Evolutionary conservation across 352 stramenopile genomes (phyloP), one percentile per base, ranked within the genome.

Genomic region (Globisporangium uncinulatum): DNA sequence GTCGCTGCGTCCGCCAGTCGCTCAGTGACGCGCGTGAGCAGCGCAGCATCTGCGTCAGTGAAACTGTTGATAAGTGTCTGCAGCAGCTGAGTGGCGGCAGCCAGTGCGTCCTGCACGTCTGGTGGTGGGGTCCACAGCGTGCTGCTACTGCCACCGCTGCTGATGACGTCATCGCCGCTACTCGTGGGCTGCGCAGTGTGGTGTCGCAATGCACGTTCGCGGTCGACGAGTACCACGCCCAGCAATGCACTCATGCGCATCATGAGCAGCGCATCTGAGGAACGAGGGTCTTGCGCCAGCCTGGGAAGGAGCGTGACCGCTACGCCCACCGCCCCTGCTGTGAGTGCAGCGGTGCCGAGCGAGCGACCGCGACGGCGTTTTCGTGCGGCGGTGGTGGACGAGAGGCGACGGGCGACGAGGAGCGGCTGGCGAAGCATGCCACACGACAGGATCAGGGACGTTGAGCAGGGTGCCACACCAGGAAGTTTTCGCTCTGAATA

Each of bases 231-330:
- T 37, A 44, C 51, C 11, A 47, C 49, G 2, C 21, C 58, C 6
- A 65, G 24, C 15, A 65, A 29, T n/a, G 58, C 44, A 9, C 58
- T 54, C 31, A 63, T 15, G 2, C 41, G 57, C 9, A 63, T 50
- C 32, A 50, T 51, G 19, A 62, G 39, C 31, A 56, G 31, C 11
- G 47, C 13, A 14, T 39, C 31, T 13, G n/a, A 17, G 5, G 5
- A 10, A 1, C 2, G 42, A 10, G 1, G 14, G 17, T 21, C 17
- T 0, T 19, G 42, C 2, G 17, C 5, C 42, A 37, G 32, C 5
- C 32, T 9, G 9, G 32, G 9, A 4, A 9, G 5, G 32, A 37
- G 32, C 9, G 32, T 37, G n/a, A n/a, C n/a, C 32, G 32, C 32
- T 9, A 37, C 32, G 32, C 32, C 9, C 9, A 37, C 4, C 4